phyloP scores from a whole-genome alignment of 345 rosid genomes.

The Murraya paniculata region DNA sequence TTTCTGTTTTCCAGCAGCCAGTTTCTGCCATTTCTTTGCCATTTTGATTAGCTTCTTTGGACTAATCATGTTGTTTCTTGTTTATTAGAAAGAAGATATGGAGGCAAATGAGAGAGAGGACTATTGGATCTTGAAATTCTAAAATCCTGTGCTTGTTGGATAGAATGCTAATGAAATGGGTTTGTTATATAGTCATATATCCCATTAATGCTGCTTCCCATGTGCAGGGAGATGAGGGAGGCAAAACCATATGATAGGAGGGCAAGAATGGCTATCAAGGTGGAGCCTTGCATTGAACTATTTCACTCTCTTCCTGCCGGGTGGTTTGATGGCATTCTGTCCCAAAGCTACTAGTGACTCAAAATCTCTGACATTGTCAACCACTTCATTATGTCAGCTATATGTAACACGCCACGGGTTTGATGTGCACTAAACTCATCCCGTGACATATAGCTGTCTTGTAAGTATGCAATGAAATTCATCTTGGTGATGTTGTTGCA shows the following conservation, averaged over 20 bases:
- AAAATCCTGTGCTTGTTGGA: slow-evolving; percentile 5
- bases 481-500: background rate
- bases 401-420: too few relatives aligned
- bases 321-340: background rate
- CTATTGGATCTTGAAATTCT: background rate
- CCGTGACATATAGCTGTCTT: background rate
- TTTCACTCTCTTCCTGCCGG: background rate
- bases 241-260: background rate
- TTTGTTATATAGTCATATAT: background rate
- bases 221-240: background rate
- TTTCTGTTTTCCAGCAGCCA: slow-evolving; percentile 22
- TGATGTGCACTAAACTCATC: too few relatives aligned
- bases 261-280: background rate
- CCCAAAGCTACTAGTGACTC: background rate
- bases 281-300: background rate
- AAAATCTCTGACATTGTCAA: background rate
- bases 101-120: background rate
- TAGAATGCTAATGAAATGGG: background rate
- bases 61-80: slow-evolving; percentile 15
- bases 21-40: slow-evolving; percentile 41
- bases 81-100: background rate
- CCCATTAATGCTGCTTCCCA: background rate
- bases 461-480: background rate
- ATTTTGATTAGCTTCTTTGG: slow-evolving; percentile 28
- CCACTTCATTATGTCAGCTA: background rate